Evolutionary conservation across 768 basidiomycete species (phyloP).

Genomic region (Tricholomella constricta): DNA sequence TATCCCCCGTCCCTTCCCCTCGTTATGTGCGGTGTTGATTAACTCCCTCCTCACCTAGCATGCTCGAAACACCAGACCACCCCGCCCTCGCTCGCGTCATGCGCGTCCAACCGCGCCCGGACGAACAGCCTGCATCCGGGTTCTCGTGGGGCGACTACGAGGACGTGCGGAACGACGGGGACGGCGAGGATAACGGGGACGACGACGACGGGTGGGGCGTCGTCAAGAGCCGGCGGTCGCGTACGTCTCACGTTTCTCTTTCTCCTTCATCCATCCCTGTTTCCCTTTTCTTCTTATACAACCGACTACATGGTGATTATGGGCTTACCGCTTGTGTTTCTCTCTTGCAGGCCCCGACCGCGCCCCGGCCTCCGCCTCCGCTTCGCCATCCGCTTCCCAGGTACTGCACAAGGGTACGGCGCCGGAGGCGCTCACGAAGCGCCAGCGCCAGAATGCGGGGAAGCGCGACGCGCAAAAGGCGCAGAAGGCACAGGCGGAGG

Average conservation of each 20-base stretch:
- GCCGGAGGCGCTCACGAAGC: constrained; percentile 58
- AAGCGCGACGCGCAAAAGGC: constrained; percentile 60
- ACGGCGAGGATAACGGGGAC: constrained; percentile 70
- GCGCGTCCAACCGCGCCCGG: constrained; percentile 60
- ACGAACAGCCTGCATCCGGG: constrained; percentile 60
- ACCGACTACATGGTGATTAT: no score
- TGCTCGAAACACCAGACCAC: constrained; percentile 62
- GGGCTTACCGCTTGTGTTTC: no score
- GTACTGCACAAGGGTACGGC: constrained; percentile 17
- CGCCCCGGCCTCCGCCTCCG: constrained; percentile 4
- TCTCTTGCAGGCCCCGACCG: constrained; percentile 15
- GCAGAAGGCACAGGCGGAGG: constrained; percentile 56
- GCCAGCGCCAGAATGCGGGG: constrained; percentile 68
- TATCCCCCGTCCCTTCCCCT: background rate
- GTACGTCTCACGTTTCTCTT: constrained; percentile 30
- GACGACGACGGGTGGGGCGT: constrained; percentile 83
- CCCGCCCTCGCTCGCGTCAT: constrained; percentile 63
- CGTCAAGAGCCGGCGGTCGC: constrained; percentile 57
- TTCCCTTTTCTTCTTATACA: no score
- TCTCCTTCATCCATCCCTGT: background rate
- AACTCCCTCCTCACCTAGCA: constrained; percentile 41
- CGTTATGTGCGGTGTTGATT: constrained; percentile 13
- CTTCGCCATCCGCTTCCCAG: constrained; percentile 11
- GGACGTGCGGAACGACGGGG: constrained; percentile 57
- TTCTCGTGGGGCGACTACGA: constrained; percentile 83